Evolutionary conservation across 305 asterid genomes (phyloP).

Genomic region (Nicotiana rustica): DNA sequence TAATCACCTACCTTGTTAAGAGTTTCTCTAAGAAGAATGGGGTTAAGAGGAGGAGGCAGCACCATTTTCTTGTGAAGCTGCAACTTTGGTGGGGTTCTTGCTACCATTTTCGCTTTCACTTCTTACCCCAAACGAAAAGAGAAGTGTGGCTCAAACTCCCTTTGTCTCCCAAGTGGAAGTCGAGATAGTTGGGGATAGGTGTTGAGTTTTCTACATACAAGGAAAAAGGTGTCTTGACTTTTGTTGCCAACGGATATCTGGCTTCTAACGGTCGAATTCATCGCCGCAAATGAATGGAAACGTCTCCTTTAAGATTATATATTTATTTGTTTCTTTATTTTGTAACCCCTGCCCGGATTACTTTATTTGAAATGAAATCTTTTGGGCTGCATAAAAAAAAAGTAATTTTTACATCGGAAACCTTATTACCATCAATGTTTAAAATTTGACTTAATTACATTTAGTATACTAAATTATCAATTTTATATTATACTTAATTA

Average conservation of each 20-base stretch:
- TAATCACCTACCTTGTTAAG: constrained; percentile 65
- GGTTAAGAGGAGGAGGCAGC: constrained; percentile 67
- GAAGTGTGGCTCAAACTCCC: constrained; percentile 30
- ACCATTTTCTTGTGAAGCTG: constrained; percentile 44
- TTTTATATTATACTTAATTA: too few relatives aligned
- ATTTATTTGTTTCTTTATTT: not conserved
- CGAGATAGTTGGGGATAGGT: not conserved
- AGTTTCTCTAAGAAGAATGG: constrained; percentile 76
- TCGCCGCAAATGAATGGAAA: constrained; percentile 34
- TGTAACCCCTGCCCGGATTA: not conserved
- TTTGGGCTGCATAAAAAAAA: not conserved
- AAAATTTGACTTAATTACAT: too few relatives aligned
- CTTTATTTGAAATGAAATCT: not conserved
- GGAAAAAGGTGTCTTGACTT: constrained; percentile 35
- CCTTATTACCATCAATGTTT: too few relatives aligned
- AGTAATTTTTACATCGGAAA: too few relatives aligned
- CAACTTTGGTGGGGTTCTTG: constrained; percentile 75
- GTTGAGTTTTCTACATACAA: constrained; percentile 29
- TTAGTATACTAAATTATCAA: too few relatives aligned
- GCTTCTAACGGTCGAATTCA: constrained; percentile 78
- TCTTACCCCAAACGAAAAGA: not conserved
- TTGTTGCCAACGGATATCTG: constrained; percentile 63
- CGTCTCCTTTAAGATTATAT: constrained; percentile 22
- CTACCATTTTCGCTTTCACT: constrained; percentile 64
- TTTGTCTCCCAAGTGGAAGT: constrained; percentile 31